Evolutionary conservation across 495 filamentous ascomycete genomes (phyloP).

Genomic region (Penicillium waksmanii): DNA sequence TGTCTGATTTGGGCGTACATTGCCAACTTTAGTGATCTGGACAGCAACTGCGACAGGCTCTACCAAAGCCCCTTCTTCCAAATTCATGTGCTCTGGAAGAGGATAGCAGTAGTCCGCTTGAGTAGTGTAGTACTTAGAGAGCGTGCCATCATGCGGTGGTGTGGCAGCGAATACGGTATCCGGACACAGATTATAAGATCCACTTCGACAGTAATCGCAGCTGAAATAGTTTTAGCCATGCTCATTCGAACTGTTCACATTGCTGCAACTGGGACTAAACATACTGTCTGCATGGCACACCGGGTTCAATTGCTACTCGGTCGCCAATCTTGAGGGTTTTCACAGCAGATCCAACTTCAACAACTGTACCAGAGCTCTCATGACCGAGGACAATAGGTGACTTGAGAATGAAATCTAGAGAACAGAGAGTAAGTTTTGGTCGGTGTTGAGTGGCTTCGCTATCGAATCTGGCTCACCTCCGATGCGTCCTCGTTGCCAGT

Average conservation of each 20-base stretch:
- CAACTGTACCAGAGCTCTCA: slow-evolving; percentile 67
- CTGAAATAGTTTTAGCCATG: slow-evolving; percentile 6
- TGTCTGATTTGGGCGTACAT: slow-evolving; percentile 68
- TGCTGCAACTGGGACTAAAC: background rate
- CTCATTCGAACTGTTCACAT: too few relatives aligned
- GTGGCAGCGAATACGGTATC: slow-evolving; percentile 86
- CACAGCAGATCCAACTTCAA: slow-evolving; percentile 59
- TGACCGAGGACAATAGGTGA: slow-evolving; percentile 70
- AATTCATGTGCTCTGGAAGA: slow-evolving; percentile 67
- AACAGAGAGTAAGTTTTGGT: too few relatives aligned
- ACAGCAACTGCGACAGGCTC: slow-evolving; percentile 85
- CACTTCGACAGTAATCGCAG: slow-evolving; percentile 46
- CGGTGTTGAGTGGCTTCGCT: too few relatives aligned
- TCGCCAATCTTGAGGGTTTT: slow-evolving; percentile 64
- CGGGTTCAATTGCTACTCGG: slow-evolving; percentile 78
- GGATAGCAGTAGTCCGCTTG: slow-evolving; percentile 82
- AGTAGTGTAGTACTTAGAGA: slow-evolving; percentile 76
- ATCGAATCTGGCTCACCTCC: slow-evolving; percentile 38
- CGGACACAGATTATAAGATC: slow-evolving; percentile 48
- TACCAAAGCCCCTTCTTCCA: slow-evolving; percentile 83
- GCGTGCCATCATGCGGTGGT: slow-evolving; percentile 77
- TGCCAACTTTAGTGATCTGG: slow-evolving; percentile 72
- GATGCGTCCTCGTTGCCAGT: slow-evolving; percentile 77
- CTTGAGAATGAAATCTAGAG: slow-evolving; percentile 64
- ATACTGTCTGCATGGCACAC: slow-evolving; percentile 67